A percentile compares a stretch with the other conserved stretches of the same genome.
These are phyloP conservation scores for Pseudognaphalium luteoalbum DNA, from an alignment of 129 eudicot genomes.

Conservation along the genomic window DNA sequence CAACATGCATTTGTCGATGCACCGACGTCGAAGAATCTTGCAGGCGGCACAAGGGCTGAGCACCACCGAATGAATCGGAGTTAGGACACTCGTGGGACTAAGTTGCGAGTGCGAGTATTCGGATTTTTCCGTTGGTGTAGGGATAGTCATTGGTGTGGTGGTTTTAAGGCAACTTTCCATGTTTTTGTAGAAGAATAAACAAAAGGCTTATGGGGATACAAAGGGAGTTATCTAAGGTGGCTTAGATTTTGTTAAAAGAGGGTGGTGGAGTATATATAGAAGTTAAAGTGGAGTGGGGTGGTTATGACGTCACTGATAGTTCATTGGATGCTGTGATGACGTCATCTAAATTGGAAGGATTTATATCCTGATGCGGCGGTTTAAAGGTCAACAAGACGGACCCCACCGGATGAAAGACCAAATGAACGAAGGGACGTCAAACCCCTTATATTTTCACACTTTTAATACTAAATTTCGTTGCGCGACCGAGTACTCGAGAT, in stretches of 20 bases:
- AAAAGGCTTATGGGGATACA: conserved; percentile 1
- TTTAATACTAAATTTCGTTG: not conserved
- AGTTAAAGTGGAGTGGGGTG: not conserved
- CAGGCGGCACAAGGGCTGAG: conserved; percentile 54
- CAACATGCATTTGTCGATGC: conserved; percentile 46
- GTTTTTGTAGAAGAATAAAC: conserved; percentile 15
- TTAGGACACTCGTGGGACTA: conserved; percentile 31
- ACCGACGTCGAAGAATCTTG: conserved; percentile 49
- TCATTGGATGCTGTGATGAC: conserved; percentile 34
- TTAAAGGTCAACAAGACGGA: conserved; percentile 22
- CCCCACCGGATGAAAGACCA: conserved; percentile 25
- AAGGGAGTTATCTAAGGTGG: not conserved
- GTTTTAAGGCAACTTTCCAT: conserved; percentile 32
- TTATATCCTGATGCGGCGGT: conserved; percentile 18
- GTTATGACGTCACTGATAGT: conserved; percentile 10
- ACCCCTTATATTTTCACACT: conserved; percentile 23
- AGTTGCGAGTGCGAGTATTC: conserved; percentile 29
- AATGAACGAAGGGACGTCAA: conserved; percentile 2
- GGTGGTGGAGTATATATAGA: conserved; percentile 23
- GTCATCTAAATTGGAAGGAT: conserved; percentile 8
- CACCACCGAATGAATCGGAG: conserved; percentile 31
- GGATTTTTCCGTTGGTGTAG: conserved; percentile 22
- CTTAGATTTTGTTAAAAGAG: not conserved
- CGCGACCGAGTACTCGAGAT: no score
- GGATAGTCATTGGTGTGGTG: conserved; percentile 21